These are phyloP conservation scores for Penicillium brevicompactum DNA, from an alignment of 2,329 filamentous ascomycete genomes.

Conservation along the genomic window DNA sequence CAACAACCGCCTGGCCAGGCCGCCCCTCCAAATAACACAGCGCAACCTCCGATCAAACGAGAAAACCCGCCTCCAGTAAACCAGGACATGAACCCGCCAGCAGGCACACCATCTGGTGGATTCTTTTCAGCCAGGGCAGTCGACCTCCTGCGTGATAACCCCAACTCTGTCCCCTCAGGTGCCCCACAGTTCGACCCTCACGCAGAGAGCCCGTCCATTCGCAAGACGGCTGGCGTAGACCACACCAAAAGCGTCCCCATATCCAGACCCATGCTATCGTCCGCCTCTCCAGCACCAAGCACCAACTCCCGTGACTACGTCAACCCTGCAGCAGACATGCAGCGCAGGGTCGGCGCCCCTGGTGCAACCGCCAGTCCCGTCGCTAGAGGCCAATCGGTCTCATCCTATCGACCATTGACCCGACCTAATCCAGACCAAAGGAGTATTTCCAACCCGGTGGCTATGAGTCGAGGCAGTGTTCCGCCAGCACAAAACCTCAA, in stretches of 20 bases:
- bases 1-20: conserved; percentile 18
- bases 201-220: conserved; percentile 79
- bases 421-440: conserved; percentile 39
- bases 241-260: conserved; percentile 76
- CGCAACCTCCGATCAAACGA: conserved; percentile 27
- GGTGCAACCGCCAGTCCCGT: conserved; percentile 34
- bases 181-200: conserved; percentile 69
- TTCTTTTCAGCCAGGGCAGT: conserved; percentile 74
- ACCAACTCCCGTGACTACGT: conserved; percentile 36
- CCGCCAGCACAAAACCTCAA: conserved; percentile 36
- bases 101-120: conserved; percentile 40
- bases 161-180: conserved; percentile 45
- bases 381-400: conserved; percentile 37
- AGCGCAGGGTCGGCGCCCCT: conserved; percentile 40
- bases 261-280: conserved; percentile 48
- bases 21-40: conserved; percentile 10
- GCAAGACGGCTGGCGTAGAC: conserved; percentile 85
- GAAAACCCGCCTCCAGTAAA: conserved; percentile 20
- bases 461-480: conserved; percentile 21
- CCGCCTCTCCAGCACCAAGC: conserved; percentile 30
- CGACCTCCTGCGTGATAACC: conserved; percentile 57
- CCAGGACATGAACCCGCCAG: conserved; percentile 32
- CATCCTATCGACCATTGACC: conserved; percentile 49
- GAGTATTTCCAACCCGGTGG: conserved; percentile 18
- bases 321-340: conserved; percentile 38